phyloP scores from a whole-genome alignment of 257 asterid genomes.

The Rauvolfia tetraphylla region DNA sequence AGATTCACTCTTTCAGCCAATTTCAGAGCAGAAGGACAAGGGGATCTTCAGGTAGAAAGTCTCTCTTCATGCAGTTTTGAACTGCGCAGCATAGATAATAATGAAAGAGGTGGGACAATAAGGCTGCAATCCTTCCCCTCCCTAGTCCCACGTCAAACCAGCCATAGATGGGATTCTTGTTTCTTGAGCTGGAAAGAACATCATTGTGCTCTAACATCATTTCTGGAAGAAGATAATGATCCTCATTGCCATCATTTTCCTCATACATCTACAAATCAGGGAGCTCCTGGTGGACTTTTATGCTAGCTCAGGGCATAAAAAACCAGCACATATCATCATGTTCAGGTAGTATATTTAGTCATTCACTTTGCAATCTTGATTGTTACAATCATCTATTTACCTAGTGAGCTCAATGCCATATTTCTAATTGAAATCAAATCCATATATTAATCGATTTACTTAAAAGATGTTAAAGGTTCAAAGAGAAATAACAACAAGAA shows the following conservation, averaged over 20 bases:
- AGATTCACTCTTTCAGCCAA: conserved; percentile 42
- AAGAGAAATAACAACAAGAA: too few species aligned
- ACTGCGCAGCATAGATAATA: neutral
- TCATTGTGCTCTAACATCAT: neutral
- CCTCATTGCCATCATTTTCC: neutral
- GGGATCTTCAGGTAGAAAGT: conserved; percentile 38
- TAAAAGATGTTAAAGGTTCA: neutral
- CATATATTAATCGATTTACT: neutral
- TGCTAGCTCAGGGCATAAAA: conserved; percentile 35
- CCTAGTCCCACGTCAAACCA: neutral
- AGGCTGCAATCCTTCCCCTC: neutral
- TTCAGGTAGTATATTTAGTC: conserved; percentile 30
- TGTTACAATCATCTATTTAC: too few species aligned
- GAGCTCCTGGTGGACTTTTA: conserved; percentile 47
- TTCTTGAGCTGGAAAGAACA: neutral
- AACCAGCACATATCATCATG: conserved; percentile 46
- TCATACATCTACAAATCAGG: conserved; percentile 20
- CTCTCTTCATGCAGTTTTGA: neutral
- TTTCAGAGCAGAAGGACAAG: conserved; percentile 34
- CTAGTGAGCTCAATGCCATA: too few species aligned
- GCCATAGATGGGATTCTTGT: too few species aligned
- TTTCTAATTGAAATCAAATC: neutral
- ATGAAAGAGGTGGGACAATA: neutral
- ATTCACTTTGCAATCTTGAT: neutral
- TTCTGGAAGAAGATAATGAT: neutral